Percentiles rank a stretch among this genome's conserved stretches.
These are phyloP conservation scores for Solanum lignicaule DNA, from an alignment of 257 asterid species.

Conservation along the genomic window DNA sequence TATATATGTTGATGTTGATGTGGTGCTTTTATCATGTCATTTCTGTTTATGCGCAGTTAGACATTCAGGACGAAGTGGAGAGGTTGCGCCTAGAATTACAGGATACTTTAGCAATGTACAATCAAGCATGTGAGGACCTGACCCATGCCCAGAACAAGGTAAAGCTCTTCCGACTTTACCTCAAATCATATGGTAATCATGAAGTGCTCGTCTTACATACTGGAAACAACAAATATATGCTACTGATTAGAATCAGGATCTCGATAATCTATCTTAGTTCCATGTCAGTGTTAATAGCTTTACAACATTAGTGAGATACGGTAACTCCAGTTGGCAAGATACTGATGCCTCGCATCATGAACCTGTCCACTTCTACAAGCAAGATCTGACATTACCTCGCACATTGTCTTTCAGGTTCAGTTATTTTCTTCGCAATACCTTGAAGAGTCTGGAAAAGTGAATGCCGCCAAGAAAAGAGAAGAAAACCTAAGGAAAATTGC, in stretches of 20 bases:
- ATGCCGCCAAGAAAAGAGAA: constrained; percentile 67
- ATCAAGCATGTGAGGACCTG: constrained; percentile 60
- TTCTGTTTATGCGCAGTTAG: constrained; percentile 27
- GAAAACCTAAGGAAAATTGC: constrained; percentile 49
- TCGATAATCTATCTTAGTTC: not conserved
- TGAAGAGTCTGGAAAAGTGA: constrained; percentile 55
- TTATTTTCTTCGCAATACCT: constrained; percentile 61
- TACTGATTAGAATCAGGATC: not conserved
- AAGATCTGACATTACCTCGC: not conserved
- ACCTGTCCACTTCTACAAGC: not conserved
- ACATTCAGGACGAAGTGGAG: constrained; percentile 47
- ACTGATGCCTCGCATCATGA: not conserved
- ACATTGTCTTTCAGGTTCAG: constrained; percentile 36
- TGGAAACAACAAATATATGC: not conserved
- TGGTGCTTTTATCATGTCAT: constrained; percentile 2
- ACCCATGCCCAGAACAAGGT: constrained; percentile 60
- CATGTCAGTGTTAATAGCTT: not conserved
- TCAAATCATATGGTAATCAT: not conserved
- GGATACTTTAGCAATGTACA: constrained; percentile 51
- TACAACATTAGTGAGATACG: not conserved
- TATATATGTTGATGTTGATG: not conserved
- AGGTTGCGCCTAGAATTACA: constrained; percentile 49
- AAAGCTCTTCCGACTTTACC: constrained; percentile 6
- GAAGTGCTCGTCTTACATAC: not conserved
- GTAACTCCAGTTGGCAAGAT: not conserved